A percentile compares a stretch with the other conserved stretches of the same genome.
Evolutionary conservation across 75 land plant species (phyloP).

Genomic region (Pinus taeda): DNA sequence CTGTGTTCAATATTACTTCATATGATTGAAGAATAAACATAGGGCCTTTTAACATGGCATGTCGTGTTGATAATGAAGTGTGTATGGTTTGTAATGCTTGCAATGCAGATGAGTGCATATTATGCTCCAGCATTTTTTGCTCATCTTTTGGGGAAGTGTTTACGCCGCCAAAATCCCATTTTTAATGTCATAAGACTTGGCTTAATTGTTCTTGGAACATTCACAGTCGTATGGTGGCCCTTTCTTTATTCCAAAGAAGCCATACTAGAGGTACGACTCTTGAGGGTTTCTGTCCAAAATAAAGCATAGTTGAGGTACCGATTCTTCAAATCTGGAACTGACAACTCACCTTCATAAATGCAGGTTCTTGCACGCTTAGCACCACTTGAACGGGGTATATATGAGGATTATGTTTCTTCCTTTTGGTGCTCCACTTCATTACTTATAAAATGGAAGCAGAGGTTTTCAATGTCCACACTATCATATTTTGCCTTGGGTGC

Average conservation of each 20-base stretch:
- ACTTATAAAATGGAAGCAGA: constrained; percentile 87
- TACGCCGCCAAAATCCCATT: constrained; percentile 53
- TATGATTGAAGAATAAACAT: background rate
- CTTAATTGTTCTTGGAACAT: constrained; percentile 63
- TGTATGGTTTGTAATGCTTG: background rate
- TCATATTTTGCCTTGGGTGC: constrained; percentile 52
- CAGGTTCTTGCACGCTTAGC: constrained; percentile 91
- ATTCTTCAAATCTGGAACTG: background rate
- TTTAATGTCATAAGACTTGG: constrained; percentile 72
- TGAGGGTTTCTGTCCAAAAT: background rate
- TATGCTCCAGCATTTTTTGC: constrained; percentile 96
- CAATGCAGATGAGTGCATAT: constrained; percentile 90
- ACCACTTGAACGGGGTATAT: constrained; percentile 90
- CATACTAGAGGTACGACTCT: constrained; percentile 37
- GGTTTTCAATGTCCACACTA: constrained; percentile 44
- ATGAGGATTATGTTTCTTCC: constrained; percentile 94
- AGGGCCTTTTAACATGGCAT: background rate
- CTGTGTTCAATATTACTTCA: constrained; percentile 3
- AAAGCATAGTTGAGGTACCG: background rate
- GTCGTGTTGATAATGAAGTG: background rate
- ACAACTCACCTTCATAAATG: background rate
- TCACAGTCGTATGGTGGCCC: constrained; percentile 88
- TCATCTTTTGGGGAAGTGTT: constrained; percentile 85
- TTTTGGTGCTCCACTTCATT: constrained; percentile 90
- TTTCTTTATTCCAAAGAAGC: constrained; percentile 63